Evolutionary conservation across 257 asterid species (phyloP).

Genomic region (Lavandula angustifolia): DNA sequence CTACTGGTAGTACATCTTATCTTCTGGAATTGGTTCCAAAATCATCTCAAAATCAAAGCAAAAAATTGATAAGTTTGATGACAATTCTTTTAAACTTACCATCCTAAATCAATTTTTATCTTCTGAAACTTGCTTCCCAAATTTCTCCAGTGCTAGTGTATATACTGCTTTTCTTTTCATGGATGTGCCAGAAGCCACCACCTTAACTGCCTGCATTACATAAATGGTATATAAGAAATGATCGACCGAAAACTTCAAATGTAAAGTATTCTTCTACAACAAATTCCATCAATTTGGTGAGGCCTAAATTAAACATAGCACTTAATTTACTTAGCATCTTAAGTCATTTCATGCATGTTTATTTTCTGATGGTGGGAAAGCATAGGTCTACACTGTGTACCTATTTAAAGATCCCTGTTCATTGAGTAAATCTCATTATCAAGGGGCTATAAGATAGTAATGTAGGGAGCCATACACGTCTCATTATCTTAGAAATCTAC

Average conservation of each 20-base stretch:
- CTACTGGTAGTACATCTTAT: too few relatives aligned
- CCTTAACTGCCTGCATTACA: constrained; percentile 80
- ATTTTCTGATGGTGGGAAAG: neutral
- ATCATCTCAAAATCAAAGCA: neutral
- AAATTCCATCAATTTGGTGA: constrained; percentile 41
- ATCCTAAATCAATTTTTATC: constrained; percentile 30
- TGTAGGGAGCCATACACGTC: neutral
- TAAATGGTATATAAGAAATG: constrained; percentile 10
- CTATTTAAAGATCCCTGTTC: neutral
- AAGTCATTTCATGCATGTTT: constrained; percentile 6
- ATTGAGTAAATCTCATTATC: neutral
- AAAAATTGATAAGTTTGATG: neutral
- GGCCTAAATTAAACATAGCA: constrained; percentile 27
- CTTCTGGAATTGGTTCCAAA: neutral
- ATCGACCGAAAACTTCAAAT: constrained; percentile 29
- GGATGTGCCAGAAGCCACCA: constrained; percentile 77
- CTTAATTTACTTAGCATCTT: constrained; percentile 18
- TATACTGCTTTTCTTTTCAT: constrained; percentile 60
- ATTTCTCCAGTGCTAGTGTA: constrained; percentile 75
- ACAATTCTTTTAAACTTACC: neutral
- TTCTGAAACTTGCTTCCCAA: constrained; percentile 52
- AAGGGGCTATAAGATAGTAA: neutral
- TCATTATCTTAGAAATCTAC: neutral
- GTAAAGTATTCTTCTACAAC: constrained; percentile 29
- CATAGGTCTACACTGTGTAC: neutral